Evolutionary conservation across 805 yeast species (phyloP).

Genomic region (Ogataea trehalophila): DNA sequence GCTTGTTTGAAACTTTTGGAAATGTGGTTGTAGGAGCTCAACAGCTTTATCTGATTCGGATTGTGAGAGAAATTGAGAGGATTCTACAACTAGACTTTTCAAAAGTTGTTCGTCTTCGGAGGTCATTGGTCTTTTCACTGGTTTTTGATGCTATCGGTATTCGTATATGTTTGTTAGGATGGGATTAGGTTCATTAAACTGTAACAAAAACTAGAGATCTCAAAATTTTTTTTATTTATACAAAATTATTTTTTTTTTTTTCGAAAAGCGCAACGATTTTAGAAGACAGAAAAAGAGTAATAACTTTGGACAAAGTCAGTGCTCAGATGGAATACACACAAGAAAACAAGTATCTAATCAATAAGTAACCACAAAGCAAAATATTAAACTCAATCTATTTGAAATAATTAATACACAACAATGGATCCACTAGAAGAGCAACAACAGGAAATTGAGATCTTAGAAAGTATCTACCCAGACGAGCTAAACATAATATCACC

Average conservation of each 20-base stretch:
- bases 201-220: too few relatives aligned
- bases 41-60: constrained; percentile 54
- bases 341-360: too few relatives aligned
- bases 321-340: too few relatives aligned
- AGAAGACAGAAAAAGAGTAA: too few relatives aligned
- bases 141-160: not conserved
- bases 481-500: constrained; percentile 54
- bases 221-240: too few relatives aligned
- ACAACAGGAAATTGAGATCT: constrained; percentile 80
- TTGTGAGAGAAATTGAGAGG: constrained; percentile 40
- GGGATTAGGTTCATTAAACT: too few relatives aligned
- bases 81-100: constrained; percentile 25
- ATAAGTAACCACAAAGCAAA: not conserved
- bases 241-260: too few relatives aligned
- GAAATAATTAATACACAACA: not conserved
- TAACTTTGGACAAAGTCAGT: too few relatives aligned
- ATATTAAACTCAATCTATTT: not conserved
- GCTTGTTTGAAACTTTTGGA: constrained; percentile 33
- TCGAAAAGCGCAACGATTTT: too few relatives aligned
- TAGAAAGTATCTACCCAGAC: constrained; percentile 90
- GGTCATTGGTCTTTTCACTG: not conserved
- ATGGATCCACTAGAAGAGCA: constrained; percentile 87
- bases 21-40: constrained; percentile 37
- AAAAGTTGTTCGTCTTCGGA: constrained; percentile 4
- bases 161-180: not conserved